Base-by-base conservation (phyloP, 2,329 filamentous ascomycete genomes). In the Epichloe brachyelytri region DNA sequence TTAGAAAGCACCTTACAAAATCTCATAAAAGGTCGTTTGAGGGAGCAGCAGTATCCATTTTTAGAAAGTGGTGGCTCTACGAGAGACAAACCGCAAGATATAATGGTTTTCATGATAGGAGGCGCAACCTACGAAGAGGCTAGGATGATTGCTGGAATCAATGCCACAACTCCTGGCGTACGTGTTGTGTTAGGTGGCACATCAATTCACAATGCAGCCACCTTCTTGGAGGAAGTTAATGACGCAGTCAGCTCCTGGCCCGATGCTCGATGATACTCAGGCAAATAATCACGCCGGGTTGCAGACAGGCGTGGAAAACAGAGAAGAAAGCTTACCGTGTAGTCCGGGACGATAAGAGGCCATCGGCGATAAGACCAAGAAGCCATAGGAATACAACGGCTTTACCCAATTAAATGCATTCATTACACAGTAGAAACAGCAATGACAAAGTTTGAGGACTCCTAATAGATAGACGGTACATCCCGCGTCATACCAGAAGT, bases 41-140 rank as follows among this genome's bases (percentile, higher is more conserved):
- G 82, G 60, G 88, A 95, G 61, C 80, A 89, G 57, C 81, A 93
- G 55, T 97, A 95, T 63, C 94, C 93, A 0, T 98, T 97, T 63
- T 79, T 97, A 5, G 93, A 97, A 59, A 88, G 88, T 6, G 85
- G 86, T 15, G 86, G 86, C 2, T 81, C 86, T 12, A 96, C 89
- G 11, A 80, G 85, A 55, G 94, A 98, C 63, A 97, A 97, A 65
- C 93, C 93, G 4, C 93, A 98, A 65, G 94, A 98, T 64, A 86
- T 98, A 40, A 80, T 98, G 43, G 80, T 98, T 7, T 98, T 98
- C 63, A 90, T 98, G 62, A 76, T 96, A 22, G 93, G 93, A 5
- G 93, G 93, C 3, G 83, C 85, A 17, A 98, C 93, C 0, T 98
- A 96, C 62, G 93, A 98, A 66, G 93, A 98, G 67, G 90, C 93